Base-by-base conservation (phyloP, 371 early-diverging fungal species). In the Mucor circinelloides region DNA sequence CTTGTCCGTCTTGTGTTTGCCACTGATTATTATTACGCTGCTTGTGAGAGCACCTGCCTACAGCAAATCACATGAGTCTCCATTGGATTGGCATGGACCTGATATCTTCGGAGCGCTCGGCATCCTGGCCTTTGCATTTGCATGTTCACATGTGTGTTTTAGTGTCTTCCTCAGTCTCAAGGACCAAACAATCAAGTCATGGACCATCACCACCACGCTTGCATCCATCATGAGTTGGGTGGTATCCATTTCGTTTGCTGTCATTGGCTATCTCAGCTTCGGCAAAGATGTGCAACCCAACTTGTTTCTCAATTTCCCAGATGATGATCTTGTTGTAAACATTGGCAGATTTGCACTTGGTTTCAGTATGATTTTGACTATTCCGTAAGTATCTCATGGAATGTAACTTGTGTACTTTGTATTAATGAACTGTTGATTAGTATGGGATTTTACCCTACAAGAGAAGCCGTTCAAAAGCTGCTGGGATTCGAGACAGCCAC, bases 71-170 rank as follows among this genome's bases (percentile, higher is more conserved):
- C 88, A 87, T 68, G 77, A 83, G 48, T 75, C 82, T 2, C 84
- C 86, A 0, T 68, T 82, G 19, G 66, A 64, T 6, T 78, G 78
- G 64, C 70, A 77, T 9, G 86, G 86, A 21, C 69, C 75, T 42
- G 86, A 85, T 67, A 77, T 86, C 21, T 76, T 86, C 58, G 80
- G 85, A 1, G 86, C 86, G 2, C 69, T 86, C 34, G 89, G 89
- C n/a, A 85, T 88, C 61, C 81, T 87, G 72, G 84, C 86, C 1
- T 88, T 88, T 71, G 86, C 89, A n/a, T 84, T 88, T 69, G 75
- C 86, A 25, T 87, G 85, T 28, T 71, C 86, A 12, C 89, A 88
- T 44, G 84, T 85, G 0, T 85, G 85, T 8, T 86, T 87, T 58
- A 76, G 74, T 67, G 87, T 85, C 52, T 88, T 72, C 55, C 64